These are phyloP conservation scores for Leishmania turanica DNA, from an alignment of 208 protist genomes.

Conservation along the genomic window DNA sequence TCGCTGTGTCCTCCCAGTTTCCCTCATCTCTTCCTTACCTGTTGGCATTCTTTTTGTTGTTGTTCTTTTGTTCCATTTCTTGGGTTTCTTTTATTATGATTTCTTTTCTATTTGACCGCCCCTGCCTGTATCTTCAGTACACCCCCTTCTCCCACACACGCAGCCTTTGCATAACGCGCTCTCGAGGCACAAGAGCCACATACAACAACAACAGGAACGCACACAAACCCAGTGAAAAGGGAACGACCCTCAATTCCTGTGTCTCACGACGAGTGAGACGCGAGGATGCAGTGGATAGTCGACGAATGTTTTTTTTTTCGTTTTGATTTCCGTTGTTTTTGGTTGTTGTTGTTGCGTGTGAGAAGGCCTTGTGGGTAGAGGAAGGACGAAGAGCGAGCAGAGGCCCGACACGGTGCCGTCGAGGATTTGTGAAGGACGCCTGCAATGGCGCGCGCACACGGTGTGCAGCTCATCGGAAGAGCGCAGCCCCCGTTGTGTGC, in stretches of 20 bases:
- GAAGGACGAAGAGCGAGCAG: not conserved
- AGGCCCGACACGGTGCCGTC: not conserved
- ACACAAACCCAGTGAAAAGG: not conserved
- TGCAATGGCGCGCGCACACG: not conserved
- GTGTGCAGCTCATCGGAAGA: not conserved
- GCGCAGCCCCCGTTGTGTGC: not conserved
- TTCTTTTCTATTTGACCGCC: not conserved
- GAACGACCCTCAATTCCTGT: not conserved
- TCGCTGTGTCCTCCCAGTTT: not conserved
- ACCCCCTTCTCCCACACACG: not conserved
- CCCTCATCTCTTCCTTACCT: not conserved
- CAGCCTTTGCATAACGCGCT: not conserved
- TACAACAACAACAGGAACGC: not conserved
- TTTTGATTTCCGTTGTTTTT: too few relatives aligned
- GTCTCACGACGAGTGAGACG: not conserved
- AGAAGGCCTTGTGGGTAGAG: not conserved
- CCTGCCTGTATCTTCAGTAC: too few relatives aligned
- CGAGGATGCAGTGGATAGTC: not conserved
- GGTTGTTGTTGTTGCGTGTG: not conserved
- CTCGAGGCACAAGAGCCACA: not conserved
- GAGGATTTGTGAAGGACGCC: not conserved
- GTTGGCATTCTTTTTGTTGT: too few relatives aligned
- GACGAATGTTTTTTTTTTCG: not conserved
- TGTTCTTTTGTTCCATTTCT: not conserved
- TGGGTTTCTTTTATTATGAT: not conserved